A percentile compares a stretch with the other conserved stretches of the same genome.
These are phyloP conservation scores for Lentinus brumalis DNA, from an alignment of 768 basidiomycete species.

Conservation along the genomic window DNA sequence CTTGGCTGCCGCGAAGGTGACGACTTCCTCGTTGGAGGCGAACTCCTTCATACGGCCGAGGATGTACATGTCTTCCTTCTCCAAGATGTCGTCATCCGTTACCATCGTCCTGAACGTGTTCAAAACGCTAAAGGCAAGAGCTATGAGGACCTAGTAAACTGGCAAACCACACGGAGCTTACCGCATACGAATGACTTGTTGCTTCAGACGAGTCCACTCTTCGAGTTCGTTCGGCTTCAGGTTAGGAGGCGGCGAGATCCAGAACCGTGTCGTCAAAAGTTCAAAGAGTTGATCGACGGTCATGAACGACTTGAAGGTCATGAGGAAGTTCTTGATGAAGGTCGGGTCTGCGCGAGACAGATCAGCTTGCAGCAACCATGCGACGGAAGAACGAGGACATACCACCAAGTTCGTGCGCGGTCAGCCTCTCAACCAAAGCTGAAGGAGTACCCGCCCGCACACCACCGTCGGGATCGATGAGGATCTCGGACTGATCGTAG, in stretches of 20 bases:
- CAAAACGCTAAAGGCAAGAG: conserved; percentile 47
- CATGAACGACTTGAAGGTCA: conserved; percentile 96
- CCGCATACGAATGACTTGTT: conserved; percentile 86
- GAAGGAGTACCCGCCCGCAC: conserved; percentile 86
- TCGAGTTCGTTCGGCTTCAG: conserved; percentile 61
- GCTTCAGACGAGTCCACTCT: conserved; percentile 86
- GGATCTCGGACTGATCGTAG: conserved; percentile 76
- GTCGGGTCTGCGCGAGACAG: conserved; percentile 54
- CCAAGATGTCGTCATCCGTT: conserved; percentile 78
- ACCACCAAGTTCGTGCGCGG: conserved; percentile 89
- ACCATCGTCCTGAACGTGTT: conserved; percentile 93
- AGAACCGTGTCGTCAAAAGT: conserved; percentile 77
- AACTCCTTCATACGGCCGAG: conserved; percentile 84
- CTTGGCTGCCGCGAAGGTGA: conserved; percentile 69
- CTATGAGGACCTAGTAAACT: not conserved
- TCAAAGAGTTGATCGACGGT: conserved; percentile 81
- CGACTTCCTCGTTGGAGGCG: conserved; percentile 62
- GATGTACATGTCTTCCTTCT: conserved; percentile 83
- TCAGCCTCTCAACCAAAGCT: conserved; percentile 87
- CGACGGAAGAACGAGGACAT: conserved; percentile 27
- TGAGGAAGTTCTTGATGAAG: conserved; percentile 87
- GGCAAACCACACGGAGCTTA: conserved; percentile 38
- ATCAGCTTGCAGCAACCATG: not conserved
- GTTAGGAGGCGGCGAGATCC: conserved; percentile 71
- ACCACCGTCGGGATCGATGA: conserved; percentile 81